Percentiles rank a stretch among this genome's conserved stretches.
These are phyloP conservation scores for Russula dissimulans DNA, from an alignment of 768 basidiomycete species.

Conservation along the genomic window DNA sequence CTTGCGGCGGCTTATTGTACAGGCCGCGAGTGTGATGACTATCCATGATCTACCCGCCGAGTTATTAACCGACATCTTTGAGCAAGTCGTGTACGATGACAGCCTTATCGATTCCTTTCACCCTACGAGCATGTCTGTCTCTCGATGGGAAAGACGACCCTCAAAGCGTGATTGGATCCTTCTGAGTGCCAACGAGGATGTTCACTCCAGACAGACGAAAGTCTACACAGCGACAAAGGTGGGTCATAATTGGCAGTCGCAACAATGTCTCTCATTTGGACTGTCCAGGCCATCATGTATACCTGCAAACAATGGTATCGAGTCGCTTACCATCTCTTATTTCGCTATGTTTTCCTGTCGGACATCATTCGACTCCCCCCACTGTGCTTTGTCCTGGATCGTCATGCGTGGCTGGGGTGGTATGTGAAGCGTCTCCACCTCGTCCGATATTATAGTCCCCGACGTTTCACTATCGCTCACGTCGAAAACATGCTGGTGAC, in stretches of 20 bases:
- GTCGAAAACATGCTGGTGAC: slow-evolving; percentile 47
- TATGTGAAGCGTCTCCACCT: slow-evolving; percentile 69
- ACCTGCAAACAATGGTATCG: slow-evolving; percentile 58
- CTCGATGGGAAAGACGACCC: slow-evolving; percentile 50
- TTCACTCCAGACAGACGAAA: slow-evolving; percentile 47
- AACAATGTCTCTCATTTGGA: slow-evolving; percentile 1
- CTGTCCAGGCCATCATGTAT: slow-evolving; percentile 50
- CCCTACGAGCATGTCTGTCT: slow-evolving; percentile 53
- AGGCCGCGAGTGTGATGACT: slow-evolving; percentile 5
- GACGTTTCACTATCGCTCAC: slow-evolving; percentile 36
- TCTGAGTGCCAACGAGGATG: slow-evolving; percentile 48
- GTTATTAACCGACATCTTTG: slow-evolving; percentile 61
- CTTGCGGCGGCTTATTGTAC: neutral
- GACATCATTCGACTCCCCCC: slow-evolving; percentile 45
- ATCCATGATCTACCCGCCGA: slow-evolving; percentile 48
- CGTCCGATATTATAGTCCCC: slow-evolving; percentile 39
- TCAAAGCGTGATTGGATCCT: slow-evolving; percentile 45
- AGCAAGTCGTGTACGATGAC: slow-evolving; percentile 62
- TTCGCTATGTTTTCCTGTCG: slow-evolving; percentile 59
- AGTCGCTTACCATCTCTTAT: slow-evolving; percentile 57
- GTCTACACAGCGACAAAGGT: slow-evolving; percentile 66
- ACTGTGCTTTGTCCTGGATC: slow-evolving; percentile 44
- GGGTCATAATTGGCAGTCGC: slow-evolving; percentile 13
- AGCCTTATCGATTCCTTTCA: slow-evolving; percentile 52
- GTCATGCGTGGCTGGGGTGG: slow-evolving; percentile 51